Conservation (phyloP, 1,284 basidiomycete genomes). For the Rhodotorula sp. region DNA sequence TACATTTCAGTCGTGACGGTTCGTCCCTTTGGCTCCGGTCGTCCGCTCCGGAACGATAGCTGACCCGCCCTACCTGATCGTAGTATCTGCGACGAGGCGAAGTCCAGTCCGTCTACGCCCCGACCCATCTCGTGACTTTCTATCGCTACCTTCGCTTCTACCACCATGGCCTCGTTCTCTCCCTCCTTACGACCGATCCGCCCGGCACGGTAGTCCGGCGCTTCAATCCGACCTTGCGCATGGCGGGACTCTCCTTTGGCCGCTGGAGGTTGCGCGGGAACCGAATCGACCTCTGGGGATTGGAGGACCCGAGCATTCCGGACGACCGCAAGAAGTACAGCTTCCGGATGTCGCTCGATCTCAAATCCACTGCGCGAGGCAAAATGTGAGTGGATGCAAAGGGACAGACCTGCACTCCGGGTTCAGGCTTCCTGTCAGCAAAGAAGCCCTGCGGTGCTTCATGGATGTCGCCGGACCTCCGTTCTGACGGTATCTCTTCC, state of each 20-base stretch:
- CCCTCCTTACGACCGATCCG: slow-evolving; percentile 41
- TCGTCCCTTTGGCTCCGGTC: too few relatives aligned
- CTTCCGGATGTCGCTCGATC: slow-evolving; percentile 37
- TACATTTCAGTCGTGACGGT: slow-evolving; percentile 43
- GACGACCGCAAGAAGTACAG: slow-evolving; percentile 38
- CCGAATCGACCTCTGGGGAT: slow-evolving; percentile 36
- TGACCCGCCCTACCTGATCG: neutral
- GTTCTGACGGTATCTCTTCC: neutral
- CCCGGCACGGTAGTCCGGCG: slow-evolving; percentile 39
- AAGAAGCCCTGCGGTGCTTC: too few relatives aligned
- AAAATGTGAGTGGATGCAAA: slow-evolving; percentile 29
- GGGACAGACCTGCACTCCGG: too few relatives aligned
- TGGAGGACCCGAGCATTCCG: slow-evolving; percentile 38
- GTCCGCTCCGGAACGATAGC: too few relatives aligned
- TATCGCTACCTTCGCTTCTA: slow-evolving; percentile 42
- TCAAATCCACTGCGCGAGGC: slow-evolving; percentile 40
- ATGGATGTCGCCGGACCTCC: too few relatives aligned
- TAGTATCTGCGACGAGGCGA: slow-evolving; percentile 43
- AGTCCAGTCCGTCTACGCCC: slow-evolving; percentile 35
- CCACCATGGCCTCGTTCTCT: slow-evolving; percentile 41
- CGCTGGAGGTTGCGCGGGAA: slow-evolving; percentile 34
- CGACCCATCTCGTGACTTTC: slow-evolving; percentile 43
- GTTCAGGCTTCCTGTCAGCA: neutral
- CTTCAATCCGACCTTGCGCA: slow-evolving; percentile 33
- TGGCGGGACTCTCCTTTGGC: slow-evolving; percentile 35